These are phyloP conservation scores for Dactylonectria macrodidyma DNA, from an alignment of 2,329 filamentous ascomycete species.

Conservation along the genomic window DNA sequence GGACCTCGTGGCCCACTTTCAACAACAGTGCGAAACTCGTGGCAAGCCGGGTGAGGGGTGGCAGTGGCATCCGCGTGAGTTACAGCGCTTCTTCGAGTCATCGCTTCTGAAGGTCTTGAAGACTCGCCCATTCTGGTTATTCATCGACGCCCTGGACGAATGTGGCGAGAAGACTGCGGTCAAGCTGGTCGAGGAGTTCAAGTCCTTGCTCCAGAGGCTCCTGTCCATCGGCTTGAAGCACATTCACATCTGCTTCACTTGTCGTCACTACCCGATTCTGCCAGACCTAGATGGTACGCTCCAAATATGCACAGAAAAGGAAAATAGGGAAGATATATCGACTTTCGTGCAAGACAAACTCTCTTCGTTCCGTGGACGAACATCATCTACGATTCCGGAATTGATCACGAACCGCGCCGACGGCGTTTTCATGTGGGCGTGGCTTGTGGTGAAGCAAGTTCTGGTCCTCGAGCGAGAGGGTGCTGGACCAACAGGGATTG, in stretches of 20 bases:
- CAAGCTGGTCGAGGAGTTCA: no score
- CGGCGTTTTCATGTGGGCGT: not conserved
- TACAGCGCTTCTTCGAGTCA: no score
- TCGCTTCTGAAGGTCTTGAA: no score
- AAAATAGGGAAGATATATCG: constrained; percentile 52
- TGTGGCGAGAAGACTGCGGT: no score
- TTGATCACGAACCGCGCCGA: not conserved
- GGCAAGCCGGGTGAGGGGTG: no score
- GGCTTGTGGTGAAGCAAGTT: not conserved
- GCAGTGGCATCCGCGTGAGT: no score
- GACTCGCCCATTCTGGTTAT: no score
- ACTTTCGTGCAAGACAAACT: constrained; percentile 3
- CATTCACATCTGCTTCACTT: constrained; percentile 51
- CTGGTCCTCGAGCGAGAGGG: not conserved
- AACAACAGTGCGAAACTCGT: no score
- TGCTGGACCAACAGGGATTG: not conserved
- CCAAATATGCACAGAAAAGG: constrained; percentile 49
- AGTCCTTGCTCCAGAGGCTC: no score
- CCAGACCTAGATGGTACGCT: constrained; percentile 32
- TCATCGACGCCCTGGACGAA: no score
- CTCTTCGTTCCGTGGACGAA: not conserved
- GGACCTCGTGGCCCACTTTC: no score
- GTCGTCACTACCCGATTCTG: constrained; percentile 51
- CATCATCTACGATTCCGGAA: not conserved
- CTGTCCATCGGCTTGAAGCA: not conserved